Conservation (phyloP, 305 asterid species). For the Solanum hybrid region DNA sequence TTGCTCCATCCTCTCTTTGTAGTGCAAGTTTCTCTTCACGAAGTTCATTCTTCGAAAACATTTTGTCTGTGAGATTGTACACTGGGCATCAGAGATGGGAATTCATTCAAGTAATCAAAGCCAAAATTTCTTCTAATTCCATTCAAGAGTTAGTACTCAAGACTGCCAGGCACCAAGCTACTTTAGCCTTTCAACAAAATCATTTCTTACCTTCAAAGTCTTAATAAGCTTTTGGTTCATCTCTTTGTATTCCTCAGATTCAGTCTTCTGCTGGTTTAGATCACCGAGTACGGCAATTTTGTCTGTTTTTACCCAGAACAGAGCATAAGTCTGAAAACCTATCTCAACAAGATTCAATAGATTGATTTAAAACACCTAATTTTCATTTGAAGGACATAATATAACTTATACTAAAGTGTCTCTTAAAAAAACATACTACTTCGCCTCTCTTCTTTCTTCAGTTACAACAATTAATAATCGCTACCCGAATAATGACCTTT, state of each 20-base stretch:
- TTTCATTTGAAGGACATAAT: too few species aligned
- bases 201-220: conserved; percentile 35
- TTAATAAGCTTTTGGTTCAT: conserved; percentile 46
- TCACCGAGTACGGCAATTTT: neutral
- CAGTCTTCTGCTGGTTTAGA: conserved; percentile 44
- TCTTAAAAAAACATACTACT: neutral
- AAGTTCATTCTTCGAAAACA: conserved; percentile 47
- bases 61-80: neutral
- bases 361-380: too few species aligned
- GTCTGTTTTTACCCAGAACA: too few species aligned
- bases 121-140: neutral
- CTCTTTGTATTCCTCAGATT: conserved; percentile 43
- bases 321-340: too few species aligned
- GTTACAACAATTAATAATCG: neutral
- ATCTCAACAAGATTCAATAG: too few species aligned
- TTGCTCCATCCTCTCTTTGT: conserved; percentile 69
- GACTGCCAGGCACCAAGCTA: neutral
- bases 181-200: neutral
- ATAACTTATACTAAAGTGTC: too few species aligned
- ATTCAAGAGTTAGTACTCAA: neutral
- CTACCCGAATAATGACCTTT: neutral
- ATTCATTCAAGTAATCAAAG: neutral
- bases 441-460: neutral
- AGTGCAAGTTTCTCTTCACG: conserved; percentile 71
- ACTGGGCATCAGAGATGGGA: neutral